phyloP scores from a whole-genome alignment of 108 stramenopile genomes.

The Mediolabrus comicus region DNA sequence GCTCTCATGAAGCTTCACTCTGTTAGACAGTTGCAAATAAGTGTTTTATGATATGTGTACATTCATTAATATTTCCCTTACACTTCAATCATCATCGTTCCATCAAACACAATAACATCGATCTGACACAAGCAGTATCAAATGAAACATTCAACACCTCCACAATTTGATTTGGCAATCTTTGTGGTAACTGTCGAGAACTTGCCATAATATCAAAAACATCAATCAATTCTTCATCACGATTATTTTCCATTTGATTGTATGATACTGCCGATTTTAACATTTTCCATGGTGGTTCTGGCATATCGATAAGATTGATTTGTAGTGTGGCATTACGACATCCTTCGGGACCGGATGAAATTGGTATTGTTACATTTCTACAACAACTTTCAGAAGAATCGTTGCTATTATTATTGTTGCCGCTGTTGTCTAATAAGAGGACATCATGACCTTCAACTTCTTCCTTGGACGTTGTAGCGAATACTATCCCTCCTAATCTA shows the following conservation, averaged over 20 bases:
- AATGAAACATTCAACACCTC: not conserved
- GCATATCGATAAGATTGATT: not conserved
- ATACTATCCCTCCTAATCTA: conserved; percentile 1
- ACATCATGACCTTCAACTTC: conserved; percentile 1
- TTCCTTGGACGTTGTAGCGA: not conserved
- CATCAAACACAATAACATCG: not conserved
- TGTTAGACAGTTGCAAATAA: not conserved
- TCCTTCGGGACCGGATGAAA: not conserved
- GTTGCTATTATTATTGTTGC: not conserved
- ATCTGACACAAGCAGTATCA: not conserved
- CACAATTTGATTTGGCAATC: not conserved
- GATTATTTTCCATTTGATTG: not conserved
- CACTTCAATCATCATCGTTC: not conserved
- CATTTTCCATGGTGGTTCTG: not conserved
- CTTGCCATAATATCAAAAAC: not conserved
- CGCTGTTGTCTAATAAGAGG: not conserved
- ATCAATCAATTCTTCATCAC: not conserved
- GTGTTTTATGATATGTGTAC: not conserved
- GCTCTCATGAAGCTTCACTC: no score
- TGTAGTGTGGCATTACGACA: not conserved
- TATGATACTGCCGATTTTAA: not conserved
- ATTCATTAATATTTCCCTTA: no score
- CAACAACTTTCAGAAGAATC: not conserved
- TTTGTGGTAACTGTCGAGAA: not conserved
- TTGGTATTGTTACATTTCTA: not conserved